Evolutionary conservation across 2,329 filamentous ascomycete genomes (phyloP), one percentile per base, ranked within the genome.

Genomic region (Colletotrichum godetiae): DNA sequence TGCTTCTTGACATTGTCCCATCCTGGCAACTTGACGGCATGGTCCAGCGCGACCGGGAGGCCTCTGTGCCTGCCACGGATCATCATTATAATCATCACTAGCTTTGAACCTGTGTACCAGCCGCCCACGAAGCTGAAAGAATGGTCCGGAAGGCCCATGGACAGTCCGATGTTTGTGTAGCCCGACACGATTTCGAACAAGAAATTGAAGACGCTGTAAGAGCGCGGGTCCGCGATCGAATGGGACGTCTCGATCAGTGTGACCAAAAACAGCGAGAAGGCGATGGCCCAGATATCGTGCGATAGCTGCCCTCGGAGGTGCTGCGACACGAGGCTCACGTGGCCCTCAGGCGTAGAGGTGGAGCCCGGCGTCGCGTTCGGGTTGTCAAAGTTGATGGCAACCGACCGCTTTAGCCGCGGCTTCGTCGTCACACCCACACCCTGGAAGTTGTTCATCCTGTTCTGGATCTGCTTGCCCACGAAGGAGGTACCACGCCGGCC

Each of bases 251-350:
- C 91, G 60, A 92, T 89, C 56, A 89, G 86, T 60, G 86, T 86
- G 69, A 93, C 90, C 42, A 91, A 79, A 67, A 92, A 84, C 10
- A 92, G 85, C 2, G 89, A 88, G 0, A 92, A 79, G 2, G 90
- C 87, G 15, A 93, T 88, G 83, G 88, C 91, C 91, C 91, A 93
- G n/a, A 93, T 83, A 77, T 93, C 92, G 79, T 93, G 90, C 42
- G 90, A 88, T 5, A 93, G 85, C 78, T 93, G 91, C 6, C 88
- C 87, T 19, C 89, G 87, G 27, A 92, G 83, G 77, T 92, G 90
- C 74, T 88, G 85, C 52, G 85, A 84, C 19, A 90, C 82, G 67
- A 89, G 88, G 74, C 85, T 86, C 67, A 84, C 81, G 22, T 82
- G 85, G 15, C 84, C 86, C 53, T 79, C 77, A 33, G 80, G 67